Percentiles rank a stretch among this genome's conserved stretches.
Evolutionary conservation across 495 filamentous ascomycete genomes (phyloP).

Genomic region (Neurospora sp.): DNA sequence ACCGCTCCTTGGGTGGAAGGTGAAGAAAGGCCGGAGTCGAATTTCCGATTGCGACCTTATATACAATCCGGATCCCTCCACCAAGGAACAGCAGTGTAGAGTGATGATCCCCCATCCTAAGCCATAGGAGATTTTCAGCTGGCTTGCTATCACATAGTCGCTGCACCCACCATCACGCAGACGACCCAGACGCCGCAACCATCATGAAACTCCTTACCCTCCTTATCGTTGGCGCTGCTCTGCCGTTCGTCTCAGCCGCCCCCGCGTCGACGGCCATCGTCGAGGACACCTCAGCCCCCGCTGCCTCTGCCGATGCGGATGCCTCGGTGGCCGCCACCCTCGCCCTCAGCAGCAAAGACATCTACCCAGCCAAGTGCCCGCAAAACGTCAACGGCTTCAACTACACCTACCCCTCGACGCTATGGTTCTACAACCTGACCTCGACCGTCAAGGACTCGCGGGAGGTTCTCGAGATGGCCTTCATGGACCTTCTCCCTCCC

Average conservation of each 20-base stretch:
- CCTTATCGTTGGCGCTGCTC: not conserved
- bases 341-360: conserved; percentile 12
- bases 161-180: not conserved
- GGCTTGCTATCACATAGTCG: not conserved
- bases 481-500: conserved; percentile 32
- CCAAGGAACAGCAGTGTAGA: not conserved
- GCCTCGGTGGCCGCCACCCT: conserved; percentile 6
- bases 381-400: conserved; percentile 30
- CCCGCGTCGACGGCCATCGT: not conserved
- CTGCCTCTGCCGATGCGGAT: not conserved
- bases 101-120: not conserved
- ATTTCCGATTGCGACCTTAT: not conserved
- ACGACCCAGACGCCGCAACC: not conserved
- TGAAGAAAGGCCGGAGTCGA: not conserved
- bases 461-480: conserved; percentile 30
- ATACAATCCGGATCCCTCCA: not conserved
- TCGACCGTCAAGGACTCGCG: conserved; percentile 20
- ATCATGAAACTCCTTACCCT: not conserved
- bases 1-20: not conserved
- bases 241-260: not conserved
- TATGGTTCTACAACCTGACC: conserved; percentile 28
- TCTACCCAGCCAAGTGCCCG: conserved; percentile 9
- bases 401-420: conserved; percentile 33
- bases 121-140: not conserved
- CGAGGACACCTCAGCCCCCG: not conserved